These are phyloP conservation scores for Colletotrichum sp. DNA, from an alignment of 2,329 filamentous ascomycete species.

Conservation along the genomic window DNA sequence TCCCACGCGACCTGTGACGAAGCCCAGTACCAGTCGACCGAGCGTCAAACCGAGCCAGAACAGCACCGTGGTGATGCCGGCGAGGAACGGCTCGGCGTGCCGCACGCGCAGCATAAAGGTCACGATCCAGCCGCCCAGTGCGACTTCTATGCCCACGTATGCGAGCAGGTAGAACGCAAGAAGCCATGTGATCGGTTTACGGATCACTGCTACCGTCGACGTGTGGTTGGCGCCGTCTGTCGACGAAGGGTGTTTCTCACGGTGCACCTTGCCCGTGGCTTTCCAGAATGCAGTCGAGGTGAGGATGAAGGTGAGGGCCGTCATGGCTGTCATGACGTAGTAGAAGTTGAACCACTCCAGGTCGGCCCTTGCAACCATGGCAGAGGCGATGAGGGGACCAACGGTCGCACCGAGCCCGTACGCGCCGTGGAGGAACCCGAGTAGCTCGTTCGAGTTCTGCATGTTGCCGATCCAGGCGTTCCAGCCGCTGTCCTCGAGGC, in stretches of 20 bases:
- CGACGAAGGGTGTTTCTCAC: slow-evolving; percentile 36
- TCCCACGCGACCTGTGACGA: slow-evolving; percentile 70
- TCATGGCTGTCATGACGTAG: slow-evolving; percentile 72
- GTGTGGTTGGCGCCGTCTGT: slow-evolving; percentile 43
- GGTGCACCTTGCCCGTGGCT: slow-evolving; percentile 63
- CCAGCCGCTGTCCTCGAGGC: slow-evolving; percentile 66
- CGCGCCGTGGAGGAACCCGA: slow-evolving; percentile 74
- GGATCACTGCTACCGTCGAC: slow-evolving; percentile 50
- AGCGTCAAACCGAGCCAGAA: slow-evolving; percentile 87
- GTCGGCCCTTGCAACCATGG: slow-evolving; percentile 68
- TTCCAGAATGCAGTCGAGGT: slow-evolving; percentile 66
- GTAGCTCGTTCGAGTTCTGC: slow-evolving; percentile 73
- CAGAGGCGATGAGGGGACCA: slow-evolving; percentile 73
- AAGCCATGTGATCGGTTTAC: slow-evolving; percentile 70
- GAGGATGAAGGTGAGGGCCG: slow-evolving; percentile 59
- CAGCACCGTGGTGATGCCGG: slow-evolving; percentile 77
- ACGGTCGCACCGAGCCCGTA: slow-evolving; percentile 77
- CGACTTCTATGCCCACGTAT: slow-evolving; percentile 82
- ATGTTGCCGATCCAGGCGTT: slow-evolving; percentile 73
- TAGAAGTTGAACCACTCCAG: slow-evolving; percentile 77
- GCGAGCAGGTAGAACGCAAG: slow-evolving; percentile 75
- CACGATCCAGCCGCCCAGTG: slow-evolving; percentile 79
- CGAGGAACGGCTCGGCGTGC: slow-evolving; percentile 70
- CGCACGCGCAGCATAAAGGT: slow-evolving; percentile 86
- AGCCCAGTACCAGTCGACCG: slow-evolving; percentile 75